Evolutionary conservation across 768 basidiomycete genomes (phyloP).

Genomic region (Mycena latifolia): DNA sequence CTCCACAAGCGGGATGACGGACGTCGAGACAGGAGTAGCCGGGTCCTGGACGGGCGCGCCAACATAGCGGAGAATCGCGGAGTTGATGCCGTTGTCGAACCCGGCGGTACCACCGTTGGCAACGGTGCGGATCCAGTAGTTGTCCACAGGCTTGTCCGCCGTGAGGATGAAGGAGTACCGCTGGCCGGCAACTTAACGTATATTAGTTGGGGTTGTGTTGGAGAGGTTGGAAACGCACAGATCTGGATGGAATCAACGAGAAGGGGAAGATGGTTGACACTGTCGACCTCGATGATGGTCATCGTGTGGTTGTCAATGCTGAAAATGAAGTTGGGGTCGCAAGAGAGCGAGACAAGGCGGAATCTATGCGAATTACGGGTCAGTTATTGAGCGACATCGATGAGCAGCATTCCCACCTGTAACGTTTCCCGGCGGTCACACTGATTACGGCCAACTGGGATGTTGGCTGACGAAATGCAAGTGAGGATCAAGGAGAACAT

Average conservation of each 20-base stretch:
- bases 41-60: slow-evolving; percentile 50
- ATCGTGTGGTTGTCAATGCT: slow-evolving; percentile 44
- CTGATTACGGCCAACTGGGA: slow-evolving; percentile 47
- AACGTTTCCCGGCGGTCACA: slow-evolving; percentile 42
- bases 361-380: background rate
- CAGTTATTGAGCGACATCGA: background rate
- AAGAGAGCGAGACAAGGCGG: slow-evolving; percentile 12
- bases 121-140: slow-evolving; percentile 58
- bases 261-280: slow-evolving; percentile 42
- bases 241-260: slow-evolving; percentile 36
- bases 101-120: slow-evolving; percentile 37
- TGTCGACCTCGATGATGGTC: slow-evolving; percentile 52
- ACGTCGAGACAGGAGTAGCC: slow-evolving; percentile 20
- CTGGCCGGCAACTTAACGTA: slow-evolving; percentile 41
- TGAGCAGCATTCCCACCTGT: slow-evolving; percentile 52
- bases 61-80: slow-evolving; percentile 53
- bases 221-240: background rate
- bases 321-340: slow-evolving; percentile 28
- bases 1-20: slow-evolving; percentile 45
- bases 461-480: slow-evolving; percentile 25
- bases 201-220: too few species aligned
- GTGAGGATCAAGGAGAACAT: background rate
- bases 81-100: slow-evolving; percentile 48
- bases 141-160: slow-evolving; percentile 54
- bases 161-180: slow-evolving; percentile 53